Percentiles rank a stretch among this genome's conserved stretches.
phyloP scores from a whole-genome alignment of 139 green algal genomes.

The Coelastrella sp. region DNA sequence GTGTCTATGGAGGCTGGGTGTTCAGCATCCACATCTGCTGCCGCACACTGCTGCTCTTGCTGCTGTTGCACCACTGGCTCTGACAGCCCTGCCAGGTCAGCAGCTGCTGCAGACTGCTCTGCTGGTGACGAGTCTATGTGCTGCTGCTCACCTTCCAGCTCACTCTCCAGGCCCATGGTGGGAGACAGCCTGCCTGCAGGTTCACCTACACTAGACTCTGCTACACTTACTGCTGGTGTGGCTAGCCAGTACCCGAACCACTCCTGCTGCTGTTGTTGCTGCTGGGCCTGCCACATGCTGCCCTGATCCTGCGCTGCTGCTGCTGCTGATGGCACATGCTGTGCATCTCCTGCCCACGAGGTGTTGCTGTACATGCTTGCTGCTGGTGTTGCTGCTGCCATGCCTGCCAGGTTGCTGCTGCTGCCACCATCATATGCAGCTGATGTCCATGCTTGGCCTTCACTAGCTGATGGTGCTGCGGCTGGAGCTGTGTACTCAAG shows the following conservation, averaged over 20 bases:
- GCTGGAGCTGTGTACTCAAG: slow-evolving; percentile 36
- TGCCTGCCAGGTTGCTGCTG: neutral
- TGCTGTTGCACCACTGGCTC: neutral
- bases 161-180: no score
- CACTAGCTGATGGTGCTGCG: slow-evolving; percentile 13
- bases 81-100: neutral
- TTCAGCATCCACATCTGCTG: neutral
- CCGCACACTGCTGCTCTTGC: neutral
- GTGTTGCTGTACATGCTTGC: neutral
- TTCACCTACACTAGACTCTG: neutral
- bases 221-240: neutral
- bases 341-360: neutral
- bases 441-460: neutral
- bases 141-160: no score
- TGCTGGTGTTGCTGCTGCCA: neutral
- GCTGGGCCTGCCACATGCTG: neutral
- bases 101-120: neutral
- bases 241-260: neutral
- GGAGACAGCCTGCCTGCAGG: no score
- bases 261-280: neutral
- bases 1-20: no score
- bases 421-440: neutral
- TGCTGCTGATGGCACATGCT: neutral
- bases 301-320: neutral
- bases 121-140: neutral